phyloP scores from a whole-genome alignment of 2,329 filamentous ascomycete genomes.

The Acephala macrosclerotiorum region DNA sequence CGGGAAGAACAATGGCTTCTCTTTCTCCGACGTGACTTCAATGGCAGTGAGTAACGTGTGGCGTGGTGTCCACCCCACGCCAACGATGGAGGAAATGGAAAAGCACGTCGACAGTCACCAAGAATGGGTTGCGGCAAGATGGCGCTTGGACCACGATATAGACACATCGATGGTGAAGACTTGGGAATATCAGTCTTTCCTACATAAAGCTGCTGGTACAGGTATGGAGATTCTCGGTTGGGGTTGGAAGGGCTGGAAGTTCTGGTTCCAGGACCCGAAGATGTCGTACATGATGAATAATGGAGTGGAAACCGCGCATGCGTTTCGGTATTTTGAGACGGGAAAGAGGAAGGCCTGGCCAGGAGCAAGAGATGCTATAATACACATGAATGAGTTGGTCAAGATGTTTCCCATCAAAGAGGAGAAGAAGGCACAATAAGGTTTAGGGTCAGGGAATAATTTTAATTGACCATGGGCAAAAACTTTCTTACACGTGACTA shows the following conservation, averaged over 20 bases:
- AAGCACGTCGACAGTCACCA: constrained; percentile 17
- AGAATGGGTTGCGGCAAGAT: constrained; percentile 21
- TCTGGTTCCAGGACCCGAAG: constrained; percentile 49
- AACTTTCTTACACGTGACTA: no score
- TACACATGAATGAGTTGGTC: constrained; percentile 22
- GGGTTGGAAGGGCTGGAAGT: constrained; percentile 51
- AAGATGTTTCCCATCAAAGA: constrained; percentile 21
- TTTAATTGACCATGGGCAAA: no score
- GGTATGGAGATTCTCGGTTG: constrained; percentile 51
- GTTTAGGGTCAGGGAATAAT: not conserved
- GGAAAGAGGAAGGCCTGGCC: constrained; percentile 50
- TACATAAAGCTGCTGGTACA: constrained; percentile 52
- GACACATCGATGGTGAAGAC: constrained; percentile 19
- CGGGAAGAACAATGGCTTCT: constrained; percentile 38
- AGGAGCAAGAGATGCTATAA: constrained; percentile 47
- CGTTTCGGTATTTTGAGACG: constrained; percentile 51
- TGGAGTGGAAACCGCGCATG: constrained; percentile 51
- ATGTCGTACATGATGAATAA: constrained; percentile 48
- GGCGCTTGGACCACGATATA: constrained; percentile 12
- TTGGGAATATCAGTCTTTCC: constrained; percentile 49
- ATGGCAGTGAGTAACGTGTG: constrained; percentile 56
- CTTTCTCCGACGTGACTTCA: constrained; percentile 51
- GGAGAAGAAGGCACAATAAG: constrained; percentile 13
- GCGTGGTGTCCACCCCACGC: constrained; percentile 49
- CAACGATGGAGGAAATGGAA: constrained; percentile 35